Percentiles rank a stretch among this genome's conserved stretches.
phyloP scores from a whole-genome alignment of 2,329 filamentous ascomycete species.

The Cercospora beticola region DNA sequence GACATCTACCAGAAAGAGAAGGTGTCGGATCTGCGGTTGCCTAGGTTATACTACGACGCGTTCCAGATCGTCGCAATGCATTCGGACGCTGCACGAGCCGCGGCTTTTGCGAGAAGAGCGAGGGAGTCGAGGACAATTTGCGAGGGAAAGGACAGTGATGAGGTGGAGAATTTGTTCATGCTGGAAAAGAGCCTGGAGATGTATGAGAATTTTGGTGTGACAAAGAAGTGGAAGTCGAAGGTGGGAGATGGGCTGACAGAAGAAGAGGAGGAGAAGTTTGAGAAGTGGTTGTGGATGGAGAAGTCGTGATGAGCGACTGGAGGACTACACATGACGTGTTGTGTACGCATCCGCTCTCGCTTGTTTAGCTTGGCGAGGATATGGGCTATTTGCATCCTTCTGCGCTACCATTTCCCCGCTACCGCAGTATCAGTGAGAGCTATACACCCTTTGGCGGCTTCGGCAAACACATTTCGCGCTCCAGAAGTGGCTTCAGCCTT shows the following conservation, averaged over 20 bases:
- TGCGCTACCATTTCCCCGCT: background rate
- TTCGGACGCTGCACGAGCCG: constrained; percentile 23
- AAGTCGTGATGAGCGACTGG: background rate
- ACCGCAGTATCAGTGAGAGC: background rate
- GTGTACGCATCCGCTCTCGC: background rate
- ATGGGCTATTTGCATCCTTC: background rate
- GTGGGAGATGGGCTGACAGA: constrained; percentile 16
- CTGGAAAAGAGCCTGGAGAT: constrained; percentile 21
- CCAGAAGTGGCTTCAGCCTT: background rate
- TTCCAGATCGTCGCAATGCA: constrained; percentile 33
- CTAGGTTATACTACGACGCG: constrained; percentile 30
- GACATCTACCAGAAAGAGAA: constrained; percentile 23
- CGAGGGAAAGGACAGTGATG: constrained; percentile 26
- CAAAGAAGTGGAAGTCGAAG: constrained; percentile 26
- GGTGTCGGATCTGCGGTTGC: constrained; percentile 26
- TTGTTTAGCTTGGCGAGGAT: background rate
- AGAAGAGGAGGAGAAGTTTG: constrained; percentile 9
- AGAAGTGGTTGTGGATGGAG: constrained; percentile 21
- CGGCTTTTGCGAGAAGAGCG: constrained; percentile 23
- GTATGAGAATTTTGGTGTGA: constrained; percentile 27
- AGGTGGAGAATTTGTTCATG: constrained; percentile 20
- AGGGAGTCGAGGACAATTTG: constrained; percentile 24
- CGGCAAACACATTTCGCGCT: background rate
- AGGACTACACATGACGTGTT: background rate
- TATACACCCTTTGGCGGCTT: background rate